Percentiles rank a stretch among this genome's conserved stretches.
phyloP scores from a whole-genome alignment of 1,139 yeast species.

The Debaryomyces nepalensis region DNA sequence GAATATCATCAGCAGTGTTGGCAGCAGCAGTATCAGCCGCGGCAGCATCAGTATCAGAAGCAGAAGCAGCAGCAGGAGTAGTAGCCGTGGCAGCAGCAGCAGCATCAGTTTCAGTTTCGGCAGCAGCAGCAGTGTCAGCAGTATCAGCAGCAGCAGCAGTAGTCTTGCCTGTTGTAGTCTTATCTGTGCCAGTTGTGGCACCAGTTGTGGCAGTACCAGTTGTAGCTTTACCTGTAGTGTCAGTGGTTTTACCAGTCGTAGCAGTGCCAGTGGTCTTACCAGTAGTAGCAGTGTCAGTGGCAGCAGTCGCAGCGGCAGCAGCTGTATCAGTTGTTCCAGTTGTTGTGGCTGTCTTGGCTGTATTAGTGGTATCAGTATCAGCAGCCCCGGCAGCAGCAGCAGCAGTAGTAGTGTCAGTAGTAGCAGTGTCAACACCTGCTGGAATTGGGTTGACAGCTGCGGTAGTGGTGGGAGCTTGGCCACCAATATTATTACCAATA shows the following conservation, averaged over 20 bases:
- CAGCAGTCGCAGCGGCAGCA: constrained; percentile 18
- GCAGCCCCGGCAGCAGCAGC: constrained; percentile 19
- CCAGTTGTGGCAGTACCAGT: constrained; percentile 12
- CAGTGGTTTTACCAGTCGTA: constrained; percentile 13
- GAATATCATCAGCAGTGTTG: constrained; percentile 12
- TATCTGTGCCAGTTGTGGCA: constrained; percentile 22
- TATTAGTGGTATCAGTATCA: constrained; percentile 4
- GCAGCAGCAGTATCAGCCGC: constrained; percentile 11
- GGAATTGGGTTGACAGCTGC: constrained; percentile 5
- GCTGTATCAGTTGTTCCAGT: constrained; percentile 18
- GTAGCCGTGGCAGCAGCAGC: constrained; percentile 15
- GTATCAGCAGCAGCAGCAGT: constrained; percentile 14
- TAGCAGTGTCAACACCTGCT: constrained; percentile 14
- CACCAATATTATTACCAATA: not conserved
- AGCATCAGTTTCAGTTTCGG: not conserved
- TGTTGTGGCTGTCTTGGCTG: too few relatives aligned
- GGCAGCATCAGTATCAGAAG: constrained; percentile 11
- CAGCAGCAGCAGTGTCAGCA: constrained; percentile 9
- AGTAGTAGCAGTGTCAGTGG: constrained; percentile 11
- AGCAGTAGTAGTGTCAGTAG: constrained; percentile 17
- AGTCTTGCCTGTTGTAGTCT: constrained; percentile 15
- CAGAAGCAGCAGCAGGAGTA: constrained; percentile 14
- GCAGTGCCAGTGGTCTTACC: constrained; percentile 13
- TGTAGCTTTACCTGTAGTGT: constrained; percentile 10
- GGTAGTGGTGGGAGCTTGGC: constrained; percentile 5